Percentiles rank a stretch among this genome's conserved stretches.
Evolutionary conservation across 2,329 filamentous ascomycete genomes (phyloP).

Genomic region (Claviceps sp.): DNA sequence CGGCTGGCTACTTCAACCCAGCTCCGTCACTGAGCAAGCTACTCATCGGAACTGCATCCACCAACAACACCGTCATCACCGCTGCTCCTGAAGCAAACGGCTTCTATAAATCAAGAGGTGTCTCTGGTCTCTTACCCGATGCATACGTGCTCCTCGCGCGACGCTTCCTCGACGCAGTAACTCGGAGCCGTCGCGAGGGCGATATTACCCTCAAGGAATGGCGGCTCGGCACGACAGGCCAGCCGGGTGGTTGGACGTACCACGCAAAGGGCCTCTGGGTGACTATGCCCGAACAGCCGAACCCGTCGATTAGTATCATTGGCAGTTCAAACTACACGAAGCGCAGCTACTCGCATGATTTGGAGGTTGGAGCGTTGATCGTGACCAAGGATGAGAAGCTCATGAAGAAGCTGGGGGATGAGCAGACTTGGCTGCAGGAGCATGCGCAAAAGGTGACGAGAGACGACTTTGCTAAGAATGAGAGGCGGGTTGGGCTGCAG

Average conservation of each 20-base stretch:
- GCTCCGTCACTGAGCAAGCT: slow-evolving; percentile 70
- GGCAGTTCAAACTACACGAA: slow-evolving; percentile 95
- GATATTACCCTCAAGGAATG: slow-evolving; percentile 74
- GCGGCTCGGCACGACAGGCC: slow-evolving; percentile 67
- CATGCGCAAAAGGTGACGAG: slow-evolving; percentile 55
- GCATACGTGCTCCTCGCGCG: slow-evolving; percentile 84
- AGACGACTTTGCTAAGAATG: slow-evolving; percentile 67
- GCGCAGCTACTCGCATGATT: slow-evolving; percentile 78
- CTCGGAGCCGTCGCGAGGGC: slow-evolving; percentile 31
- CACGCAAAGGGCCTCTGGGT: slow-evolving; percentile 96
- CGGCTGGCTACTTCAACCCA: slow-evolving; percentile 97
- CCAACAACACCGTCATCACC: slow-evolving; percentile 71
- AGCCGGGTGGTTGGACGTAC: slow-evolving; percentile 86
- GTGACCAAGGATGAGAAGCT: slow-evolving; percentile 65
- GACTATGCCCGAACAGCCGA: slow-evolving; percentile 49
- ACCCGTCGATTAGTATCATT: slow-evolving; percentile 68
- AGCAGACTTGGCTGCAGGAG: slow-evolving; percentile 68
- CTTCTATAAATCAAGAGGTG: slow-evolving; percentile 77
- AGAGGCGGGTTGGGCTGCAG: slow-evolving; percentile 72
- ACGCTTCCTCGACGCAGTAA: slow-evolving; percentile 56
- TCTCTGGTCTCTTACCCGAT: slow-evolving; percentile 80
- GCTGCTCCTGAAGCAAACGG: slow-evolving; percentile 90
- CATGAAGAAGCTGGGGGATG: slow-evolving; percentile 59
- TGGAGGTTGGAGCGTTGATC: slow-evolving; percentile 80
- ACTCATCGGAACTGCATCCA: slow-evolving; percentile 58